A percentile compares a stretch with the other conserved stretches of the same genome.
These are phyloP conservation scores for Melampsora larici-populina DNA, from an alignment of 1,284 basidiomycete species.

Conservation along the genomic window DNA sequence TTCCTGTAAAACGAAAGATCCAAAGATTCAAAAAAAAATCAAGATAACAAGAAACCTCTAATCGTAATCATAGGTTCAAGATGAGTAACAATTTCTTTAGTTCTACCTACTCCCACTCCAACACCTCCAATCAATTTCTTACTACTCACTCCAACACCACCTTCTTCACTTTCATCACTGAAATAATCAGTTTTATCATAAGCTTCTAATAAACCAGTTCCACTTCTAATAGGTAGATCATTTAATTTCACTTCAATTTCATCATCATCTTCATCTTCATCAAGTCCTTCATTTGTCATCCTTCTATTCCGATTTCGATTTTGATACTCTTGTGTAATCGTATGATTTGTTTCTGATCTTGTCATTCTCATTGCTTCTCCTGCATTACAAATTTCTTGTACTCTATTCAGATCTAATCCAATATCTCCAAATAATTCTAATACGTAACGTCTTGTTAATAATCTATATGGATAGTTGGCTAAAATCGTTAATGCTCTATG, in stretches of 20 bases:
- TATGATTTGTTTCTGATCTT: constrained; percentile 17
- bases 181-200: constrained; percentile 41
- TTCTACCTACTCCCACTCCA: neutral
- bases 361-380: constrained; percentile 22
- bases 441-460: constrained; percentile 84
- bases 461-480: constrained; percentile 79
- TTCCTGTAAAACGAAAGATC: too few relatives aligned
- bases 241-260: constrained; percentile 10
- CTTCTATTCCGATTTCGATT: neutral
- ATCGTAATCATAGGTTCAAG: constrained; percentile 12
- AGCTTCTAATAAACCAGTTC: constrained; percentile 40
- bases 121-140: neutral
- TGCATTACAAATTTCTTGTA: constrained; percentile 11
- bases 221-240: constrained; percentile 30
- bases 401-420: constrained; percentile 18
- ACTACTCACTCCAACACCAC: neutral
- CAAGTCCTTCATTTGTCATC: constrained; percentile 1
- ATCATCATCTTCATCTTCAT: constrained; percentile 10
- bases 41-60: constrained; percentile 29
- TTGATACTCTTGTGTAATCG: constrained; percentile 13
- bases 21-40: neutral
- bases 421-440: constrained; percentile 70
- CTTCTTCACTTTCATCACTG: constrained; percentile 30
- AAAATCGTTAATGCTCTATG: constrained; percentile 80
- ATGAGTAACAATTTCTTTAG: neutral